Percentiles rank a stretch among this genome's conserved stretches.
Evolutionary conservation across 768 basidiomycete genomes (phyloP).

Genomic region (Lentinula detonsa): DNA sequence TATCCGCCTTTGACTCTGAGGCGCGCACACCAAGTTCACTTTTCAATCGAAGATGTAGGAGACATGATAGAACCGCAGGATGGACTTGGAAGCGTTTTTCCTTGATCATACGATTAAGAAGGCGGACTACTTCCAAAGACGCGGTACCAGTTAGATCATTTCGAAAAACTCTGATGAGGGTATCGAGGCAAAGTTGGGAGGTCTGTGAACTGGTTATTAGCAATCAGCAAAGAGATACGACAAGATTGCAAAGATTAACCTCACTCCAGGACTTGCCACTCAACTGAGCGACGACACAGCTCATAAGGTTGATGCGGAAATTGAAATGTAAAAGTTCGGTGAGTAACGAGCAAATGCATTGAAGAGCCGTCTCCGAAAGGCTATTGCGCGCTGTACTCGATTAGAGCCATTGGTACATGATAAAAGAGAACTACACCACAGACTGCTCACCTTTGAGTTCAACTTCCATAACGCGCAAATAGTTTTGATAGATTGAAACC

Average conservation of each 20-base stretch:
- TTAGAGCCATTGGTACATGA: constrained; percentile 8
- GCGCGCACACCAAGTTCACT: constrained; percentile 79
- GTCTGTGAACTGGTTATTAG: constrained; percentile 39
- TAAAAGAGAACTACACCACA: background rate
- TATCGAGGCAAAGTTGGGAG: constrained; percentile 79
- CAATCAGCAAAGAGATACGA: constrained; percentile 5
- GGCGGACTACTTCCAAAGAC: constrained; percentile 84
- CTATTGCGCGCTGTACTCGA: constrained; percentile 50
- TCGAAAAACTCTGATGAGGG: constrained; percentile 77
- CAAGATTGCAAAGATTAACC: constrained; percentile 37
- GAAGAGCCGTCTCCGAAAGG: constrained; percentile 63
- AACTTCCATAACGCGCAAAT: constrained; percentile 76
- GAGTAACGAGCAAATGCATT: constrained; percentile 83
- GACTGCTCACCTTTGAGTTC: constrained; percentile 73
- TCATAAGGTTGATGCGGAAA: constrained; percentile 90
- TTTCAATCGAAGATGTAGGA: constrained; percentile 81
- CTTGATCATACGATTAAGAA: constrained; percentile 94
- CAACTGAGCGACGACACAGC: constrained; percentile 73
- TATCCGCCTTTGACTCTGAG: constrained; percentile 64
- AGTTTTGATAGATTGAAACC: constrained; percentile 81
- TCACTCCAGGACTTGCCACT: constrained; percentile 88
- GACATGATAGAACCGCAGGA: constrained; percentile 80
- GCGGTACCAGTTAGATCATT: constrained; percentile 74
- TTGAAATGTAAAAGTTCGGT: constrained; percentile 92
- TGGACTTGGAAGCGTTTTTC: constrained; percentile 87